Base-by-base conservation (phyloP, 2,329 filamentous ascomycete genomes). In the Dothistroma pini region DNA sequence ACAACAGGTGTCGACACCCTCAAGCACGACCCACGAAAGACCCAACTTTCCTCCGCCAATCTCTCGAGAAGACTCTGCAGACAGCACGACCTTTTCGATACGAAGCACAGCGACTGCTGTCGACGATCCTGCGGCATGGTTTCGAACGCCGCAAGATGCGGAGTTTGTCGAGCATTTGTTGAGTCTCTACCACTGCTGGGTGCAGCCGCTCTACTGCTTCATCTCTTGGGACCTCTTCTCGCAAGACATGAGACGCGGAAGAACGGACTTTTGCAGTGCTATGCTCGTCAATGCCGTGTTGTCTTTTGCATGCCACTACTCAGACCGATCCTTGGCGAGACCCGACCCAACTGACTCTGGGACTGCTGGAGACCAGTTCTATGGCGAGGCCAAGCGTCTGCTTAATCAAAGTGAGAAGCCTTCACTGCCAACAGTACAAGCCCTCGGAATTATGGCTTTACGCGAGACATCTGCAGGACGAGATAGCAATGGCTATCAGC, bases 371-470 rank as follows among this genome's bases (percentile, higher is more conserved):
- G 86, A 91, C 63, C 84, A 89, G 70, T 92, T 91, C 75, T 91
- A 90, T 73, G 84, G 84, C 56, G 89, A 92, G 72, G 83, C 85
- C 8, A 80, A 83, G 62, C 79, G 86, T 10, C 77, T 91, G 0
- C 79, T 90, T 32, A 78, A 83, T 59, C 77, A 83, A 58, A 72
- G 75, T 44, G 78, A 89, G 61, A 83, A 85, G 56, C 84, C 89
- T 63, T 83, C 74, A 7, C 75, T 91, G 32, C 89, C 88, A 2
- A 90, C 87, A 4, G 86, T 90, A 50, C 89, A 92, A 75, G 89
- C 89, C 1, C 77, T 92, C 19, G 88, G 88, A 6, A 84, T 92
- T 68, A 89, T 93, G 87, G 87, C 87, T 6, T 86, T 91, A 64
- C 79, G 89, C 48, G 88, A 92, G 75, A 87, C 86, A 2, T 90